phyloP scores from a whole-genome alignment of 768 basidiomycete species.

The Pulveroboletus sp. region DNA sequence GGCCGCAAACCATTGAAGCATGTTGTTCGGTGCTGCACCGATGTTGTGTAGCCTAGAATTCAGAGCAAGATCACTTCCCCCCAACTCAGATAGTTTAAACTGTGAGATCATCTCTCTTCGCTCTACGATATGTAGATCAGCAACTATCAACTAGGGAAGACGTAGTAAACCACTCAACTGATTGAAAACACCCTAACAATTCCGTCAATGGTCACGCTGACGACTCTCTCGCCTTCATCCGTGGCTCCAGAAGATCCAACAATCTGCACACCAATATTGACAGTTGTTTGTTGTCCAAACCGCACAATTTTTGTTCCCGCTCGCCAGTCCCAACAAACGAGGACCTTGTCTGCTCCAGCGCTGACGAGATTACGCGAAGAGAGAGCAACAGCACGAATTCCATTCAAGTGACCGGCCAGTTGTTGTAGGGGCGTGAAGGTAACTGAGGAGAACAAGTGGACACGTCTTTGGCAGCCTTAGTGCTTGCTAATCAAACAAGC shows the following conservation, averaged over 20 bases:
- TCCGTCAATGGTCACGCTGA: constrained; percentile 90
- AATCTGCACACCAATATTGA: constrained; percentile 87
- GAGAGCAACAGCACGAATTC: constrained; percentile 84
- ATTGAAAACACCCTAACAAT: constrained; percentile 90
- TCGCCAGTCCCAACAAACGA: constrained; percentile 90
- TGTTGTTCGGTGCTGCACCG: constrained; percentile 77
- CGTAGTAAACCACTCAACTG: constrained; percentile 44
- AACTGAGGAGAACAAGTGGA: constrained; percentile 82
- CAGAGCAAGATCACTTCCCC: constrained; percentile 59
- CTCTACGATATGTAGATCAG: constrained; percentile 28
- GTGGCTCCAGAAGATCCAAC: constrained; percentile 43
- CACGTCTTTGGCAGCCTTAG: constrained; percentile 48
- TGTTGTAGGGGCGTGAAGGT: constrained; percentile 83
- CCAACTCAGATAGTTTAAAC: constrained; percentile 80
- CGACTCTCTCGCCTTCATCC: constrained; percentile 72
- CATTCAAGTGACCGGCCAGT: constrained; percentile 80
- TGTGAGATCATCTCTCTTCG: constrained; percentile 89
- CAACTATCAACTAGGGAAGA: background rate
- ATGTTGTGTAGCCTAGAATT: constrained; percentile 70
- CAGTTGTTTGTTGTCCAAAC: constrained; percentile 90
- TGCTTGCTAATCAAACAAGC: background rate
- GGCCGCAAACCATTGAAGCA: constrained; percentile 93
- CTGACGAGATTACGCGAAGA: constrained; percentile 83
- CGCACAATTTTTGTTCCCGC: constrained; percentile 83
- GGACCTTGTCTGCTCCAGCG: constrained; percentile 65